Percentiles rank a stretch among this genome's conserved stretches.
Conservation (phyloP, 1,284 basidiomycete genomes). For the Cutaneotrichosporon sp. region DNA sequence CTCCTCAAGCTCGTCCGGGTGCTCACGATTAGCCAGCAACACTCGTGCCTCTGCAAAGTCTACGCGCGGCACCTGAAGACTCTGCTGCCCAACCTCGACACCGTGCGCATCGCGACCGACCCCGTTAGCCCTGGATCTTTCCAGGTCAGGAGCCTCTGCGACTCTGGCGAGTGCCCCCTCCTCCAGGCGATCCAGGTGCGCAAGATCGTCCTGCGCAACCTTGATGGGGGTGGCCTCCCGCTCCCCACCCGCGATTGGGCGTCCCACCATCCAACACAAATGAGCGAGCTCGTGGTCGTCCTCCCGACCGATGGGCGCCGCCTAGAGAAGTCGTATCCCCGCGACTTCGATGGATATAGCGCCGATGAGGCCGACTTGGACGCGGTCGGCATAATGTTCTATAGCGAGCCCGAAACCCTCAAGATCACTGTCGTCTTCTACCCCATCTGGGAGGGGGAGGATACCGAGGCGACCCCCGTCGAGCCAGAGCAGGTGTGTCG, state of each 20-base stretch:
- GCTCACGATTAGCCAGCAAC: slow-evolving; percentile 8
- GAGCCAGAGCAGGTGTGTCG: too few species aligned
- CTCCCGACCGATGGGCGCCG: slow-evolving; percentile 6
- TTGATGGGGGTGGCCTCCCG: slow-evolving; percentile 1
- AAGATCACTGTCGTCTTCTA: slow-evolving; percentile 1
- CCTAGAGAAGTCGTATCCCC: neutral
- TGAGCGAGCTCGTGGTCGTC: neutral
- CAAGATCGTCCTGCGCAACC: slow-evolving; percentile 15
- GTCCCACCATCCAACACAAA: neutral
- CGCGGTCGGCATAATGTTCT: neutral
- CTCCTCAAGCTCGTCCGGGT: slow-evolving; percentile 10
- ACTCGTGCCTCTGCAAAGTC: slow-evolving; percentile 6
- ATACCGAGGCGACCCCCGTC: too few species aligned
- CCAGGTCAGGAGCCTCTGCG: slow-evolving; percentile 2
- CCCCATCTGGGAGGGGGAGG: neutral
- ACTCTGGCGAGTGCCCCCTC: slow-evolving; percentile 3
- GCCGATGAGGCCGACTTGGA: neutral
- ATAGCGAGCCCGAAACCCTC: too few species aligned
- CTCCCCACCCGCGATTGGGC: neutral
- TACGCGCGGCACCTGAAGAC: neutral
- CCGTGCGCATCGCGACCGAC: slow-evolving; percentile 7
- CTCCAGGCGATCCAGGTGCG: neutral
- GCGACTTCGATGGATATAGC: too few species aligned
- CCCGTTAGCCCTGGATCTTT: neutral
- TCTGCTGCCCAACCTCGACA: slow-evolving; percentile 2